Percentiles rank a stretch among this genome's conserved stretches.
These are phyloP conservation scores for Phytophthora uliginosa DNA, from an alignment of 352 stramenopile genomes.

Conservation along the genomic window DNA sequence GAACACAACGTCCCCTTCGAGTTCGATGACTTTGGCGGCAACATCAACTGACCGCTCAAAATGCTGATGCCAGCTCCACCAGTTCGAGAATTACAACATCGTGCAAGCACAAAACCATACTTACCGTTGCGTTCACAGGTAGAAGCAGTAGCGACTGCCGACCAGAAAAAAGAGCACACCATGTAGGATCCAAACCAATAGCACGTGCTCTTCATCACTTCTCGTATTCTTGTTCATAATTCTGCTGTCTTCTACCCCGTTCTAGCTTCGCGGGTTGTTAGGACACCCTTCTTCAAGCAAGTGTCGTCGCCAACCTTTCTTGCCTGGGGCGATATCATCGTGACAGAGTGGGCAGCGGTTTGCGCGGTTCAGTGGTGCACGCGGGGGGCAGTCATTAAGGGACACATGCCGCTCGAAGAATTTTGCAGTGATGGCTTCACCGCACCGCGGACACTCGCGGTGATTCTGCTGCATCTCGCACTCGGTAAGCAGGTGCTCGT, in stretches of 20 bases:
- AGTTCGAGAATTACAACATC: not conserved
- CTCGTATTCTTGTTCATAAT: conserved; percentile 32
- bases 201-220: conserved; percentile 25
- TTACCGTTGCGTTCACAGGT: not conserved
- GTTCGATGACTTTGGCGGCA: not conserved
- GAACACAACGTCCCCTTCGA: conserved; percentile 21
- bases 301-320: conserved; percentile 77
- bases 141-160: conserved; percentile 1
- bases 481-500: conserved; percentile 92
- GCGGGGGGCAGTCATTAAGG: conserved; percentile 76
- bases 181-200: conserved; percentile 18
- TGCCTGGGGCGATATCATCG: conserved; percentile 72
- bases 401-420: conserved; percentile 88
- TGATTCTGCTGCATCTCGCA: conserved; percentile 91
- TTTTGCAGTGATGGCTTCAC: conserved; percentile 87
- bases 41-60: not conserved
- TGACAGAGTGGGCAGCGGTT: conserved; percentile 89
- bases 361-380: conserved; percentile 63
- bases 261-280: conserved; percentile 81
- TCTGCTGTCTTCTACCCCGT: conserved; percentile 17
- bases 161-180: conserved; percentile 16
- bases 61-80: not conserved
- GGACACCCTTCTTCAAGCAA: conserved; percentile 76
- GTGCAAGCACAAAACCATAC: conserved; percentile 1
- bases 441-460: conserved; percentile 80